Evolutionary conservation across 352 stramenopile species (phyloP).

Genomic region (Phytopythium kandeliae): DNA sequence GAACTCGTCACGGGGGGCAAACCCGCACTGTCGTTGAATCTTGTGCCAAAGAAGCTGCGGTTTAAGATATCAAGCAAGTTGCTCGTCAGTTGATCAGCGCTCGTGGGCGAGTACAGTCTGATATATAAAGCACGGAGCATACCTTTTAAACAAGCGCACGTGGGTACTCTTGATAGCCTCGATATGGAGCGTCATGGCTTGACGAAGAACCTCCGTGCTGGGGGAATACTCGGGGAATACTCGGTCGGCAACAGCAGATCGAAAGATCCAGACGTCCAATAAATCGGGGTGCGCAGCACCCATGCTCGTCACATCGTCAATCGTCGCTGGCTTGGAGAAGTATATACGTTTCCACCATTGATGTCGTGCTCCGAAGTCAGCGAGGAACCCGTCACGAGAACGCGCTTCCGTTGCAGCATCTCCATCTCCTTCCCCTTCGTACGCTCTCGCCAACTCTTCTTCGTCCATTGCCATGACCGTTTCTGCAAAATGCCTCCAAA

Average conservation of each 20-base stretch:
- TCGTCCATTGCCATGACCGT: conserved; percentile 39
- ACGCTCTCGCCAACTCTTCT: conserved; percentile 21
- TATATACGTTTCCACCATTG: conserved; percentile 65
- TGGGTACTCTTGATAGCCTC: conserved; percentile 20
- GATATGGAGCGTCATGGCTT: conserved; percentile 12
- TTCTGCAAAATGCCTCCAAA: conserved; percentile 58
- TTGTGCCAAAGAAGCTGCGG: conserved; percentile 22
- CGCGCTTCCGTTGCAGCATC: not conserved
- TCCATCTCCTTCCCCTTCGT: conserved; percentile 6
- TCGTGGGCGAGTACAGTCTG: too few relatives aligned
- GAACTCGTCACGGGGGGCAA: not conserved
- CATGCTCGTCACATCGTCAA: conserved; percentile 22
- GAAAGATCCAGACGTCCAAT: conserved; percentile 38
- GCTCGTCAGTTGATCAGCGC: not conserved
- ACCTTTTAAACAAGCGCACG: conserved; percentile 47
- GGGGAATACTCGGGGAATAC: conserved; percentile 25
- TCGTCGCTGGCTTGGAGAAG: conserved; percentile 32
- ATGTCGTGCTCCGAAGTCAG: conserved; percentile 20
- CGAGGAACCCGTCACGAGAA: conserved; percentile 17
- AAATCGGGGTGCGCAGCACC: conserved; percentile 15
- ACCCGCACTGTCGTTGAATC: not conserved
- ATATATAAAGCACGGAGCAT: not conserved
- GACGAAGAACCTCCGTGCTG: conserved; percentile 21
- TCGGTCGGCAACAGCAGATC: conserved; percentile 31
- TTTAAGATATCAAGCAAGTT: not conserved